Evolutionary conservation across 176 grass and related monocot species (phyloP).

Genomic region (Avena insularis): DNA sequence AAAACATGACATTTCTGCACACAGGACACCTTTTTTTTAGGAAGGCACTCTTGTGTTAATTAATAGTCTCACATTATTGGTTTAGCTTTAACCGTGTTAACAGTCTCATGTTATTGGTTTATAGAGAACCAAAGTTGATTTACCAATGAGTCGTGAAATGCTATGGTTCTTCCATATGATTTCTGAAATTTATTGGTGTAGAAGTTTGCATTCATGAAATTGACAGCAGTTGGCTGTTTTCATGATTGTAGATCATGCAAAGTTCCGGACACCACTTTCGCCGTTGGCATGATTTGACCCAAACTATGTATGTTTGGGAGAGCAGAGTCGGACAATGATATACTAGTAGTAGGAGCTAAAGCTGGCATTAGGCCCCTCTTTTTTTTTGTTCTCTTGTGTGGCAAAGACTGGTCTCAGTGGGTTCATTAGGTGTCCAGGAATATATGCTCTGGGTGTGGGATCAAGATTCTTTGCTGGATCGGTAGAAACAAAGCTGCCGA

Average conservation of each 20-base stretch:
- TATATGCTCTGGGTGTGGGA: conserved; percentile 44
- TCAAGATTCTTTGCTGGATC: conserved; percentile 52
- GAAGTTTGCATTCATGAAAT: too few relatives aligned
- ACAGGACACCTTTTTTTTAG: too few relatives aligned
- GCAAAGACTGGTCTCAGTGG: not conserved
- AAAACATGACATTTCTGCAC: too few relatives aligned
- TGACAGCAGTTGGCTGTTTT: too few relatives aligned
- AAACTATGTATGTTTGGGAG: not conserved
- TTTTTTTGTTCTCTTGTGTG: not conserved
- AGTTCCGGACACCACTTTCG: not conserved
- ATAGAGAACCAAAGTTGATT: too few relatives aligned
- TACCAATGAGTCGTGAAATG: too few relatives aligned
- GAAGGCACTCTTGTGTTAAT: too few relatives aligned
- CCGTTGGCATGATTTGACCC: not conserved
- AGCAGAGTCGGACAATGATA: not conserved
- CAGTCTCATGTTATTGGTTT: too few relatives aligned
- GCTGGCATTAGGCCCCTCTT: conserved; percentile 30
- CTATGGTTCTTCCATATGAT: too few relatives aligned
- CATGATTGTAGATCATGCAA: too few relatives aligned
- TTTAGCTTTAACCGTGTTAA: not conserved
- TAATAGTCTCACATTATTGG: not conserved
- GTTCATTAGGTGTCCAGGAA: conserved; percentile 52
- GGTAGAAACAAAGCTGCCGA: conserved; percentile 45
- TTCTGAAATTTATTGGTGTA: too few relatives aligned
- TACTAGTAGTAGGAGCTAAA: conserved; percentile 3